Conservation (phyloP, 495 filamentous ascomycete species). For the Lasiosphaeria ovina region DNA sequence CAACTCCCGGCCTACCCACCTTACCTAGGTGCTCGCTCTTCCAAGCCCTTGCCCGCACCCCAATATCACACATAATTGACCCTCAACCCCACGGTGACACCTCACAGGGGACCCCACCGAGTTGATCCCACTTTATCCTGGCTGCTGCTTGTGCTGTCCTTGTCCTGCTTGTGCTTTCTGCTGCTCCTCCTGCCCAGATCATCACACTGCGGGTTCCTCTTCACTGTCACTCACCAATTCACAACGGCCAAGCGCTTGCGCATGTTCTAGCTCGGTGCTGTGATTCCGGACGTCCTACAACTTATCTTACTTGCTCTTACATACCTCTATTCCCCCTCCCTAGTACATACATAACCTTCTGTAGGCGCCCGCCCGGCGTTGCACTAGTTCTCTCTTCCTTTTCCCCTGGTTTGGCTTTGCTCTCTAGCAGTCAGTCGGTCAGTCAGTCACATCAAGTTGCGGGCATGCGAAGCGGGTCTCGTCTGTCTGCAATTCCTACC, state of each 20-base stretch:
- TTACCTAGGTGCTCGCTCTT: neutral
- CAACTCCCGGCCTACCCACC: neutral
- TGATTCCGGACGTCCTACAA: constrained; percentile 25
- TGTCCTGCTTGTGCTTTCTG: neutral
- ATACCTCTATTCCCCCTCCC: constrained; percentile 16
- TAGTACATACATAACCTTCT: constrained; percentile 41
- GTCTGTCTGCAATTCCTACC: constrained; percentile 8
- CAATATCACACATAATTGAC: constrained; percentile 20
- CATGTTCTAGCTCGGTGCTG: constrained; percentile 13
- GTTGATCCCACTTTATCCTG: constrained; percentile 2
- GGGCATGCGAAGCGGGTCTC: constrained; percentile 21
- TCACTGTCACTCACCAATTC: neutral
- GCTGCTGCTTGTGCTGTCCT: neutral
- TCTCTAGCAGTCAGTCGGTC: constrained; percentile 10
- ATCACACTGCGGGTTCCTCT: neutral
- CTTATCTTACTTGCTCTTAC: constrained; percentile 24
- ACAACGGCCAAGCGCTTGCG: neutral
- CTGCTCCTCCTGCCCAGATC: neutral
- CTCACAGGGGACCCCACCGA: constrained; percentile 7
- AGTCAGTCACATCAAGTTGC: too few species aligned
- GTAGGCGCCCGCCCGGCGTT: constrained; percentile 38
- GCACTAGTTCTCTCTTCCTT: constrained; percentile 29
- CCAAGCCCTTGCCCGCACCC: neutral
- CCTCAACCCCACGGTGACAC: constrained; percentile 13
- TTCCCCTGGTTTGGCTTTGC: constrained; percentile 36